Conservation (phyloP, 805 yeast species). For the Kregervanrija delftensis region DNA sequence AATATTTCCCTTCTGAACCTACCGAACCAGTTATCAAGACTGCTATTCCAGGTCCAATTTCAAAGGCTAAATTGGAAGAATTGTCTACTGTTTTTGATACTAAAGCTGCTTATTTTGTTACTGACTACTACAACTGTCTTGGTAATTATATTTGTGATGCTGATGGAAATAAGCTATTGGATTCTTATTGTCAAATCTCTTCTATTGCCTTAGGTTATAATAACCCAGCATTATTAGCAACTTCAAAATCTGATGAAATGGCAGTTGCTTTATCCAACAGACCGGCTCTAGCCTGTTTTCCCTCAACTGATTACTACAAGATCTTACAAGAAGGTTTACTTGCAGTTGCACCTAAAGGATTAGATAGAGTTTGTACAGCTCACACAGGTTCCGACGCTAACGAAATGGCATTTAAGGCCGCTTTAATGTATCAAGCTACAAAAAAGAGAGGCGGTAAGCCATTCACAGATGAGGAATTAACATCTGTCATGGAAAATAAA, state of each 20-base stretch:
- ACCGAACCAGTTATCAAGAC: slow-evolving; percentile 36
- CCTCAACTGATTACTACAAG: slow-evolving; percentile 45
- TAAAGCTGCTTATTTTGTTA: slow-evolving; percentile 56
- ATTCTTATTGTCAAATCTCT: slow-evolving; percentile 67
- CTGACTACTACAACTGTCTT: slow-evolving; percentile 54
- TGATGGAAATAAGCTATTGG: slow-evolving; percentile 56
- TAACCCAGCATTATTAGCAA: slow-evolving; percentile 53
- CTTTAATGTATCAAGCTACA: slow-evolving; percentile 52
- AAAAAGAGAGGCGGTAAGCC: slow-evolving; percentile 42
- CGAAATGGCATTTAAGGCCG: slow-evolving; percentile 67
- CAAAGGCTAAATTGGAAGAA: slow-evolving; percentile 30
- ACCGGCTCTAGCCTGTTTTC: slow-evolving; percentile 64
- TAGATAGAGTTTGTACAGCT: slow-evolving; percentile 55
- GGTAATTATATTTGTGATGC: slow-evolving; percentile 65
- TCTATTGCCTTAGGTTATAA: slow-evolving; percentile 68
- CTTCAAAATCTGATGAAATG: slow-evolving; percentile 57
- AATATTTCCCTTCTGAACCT: slow-evolving; percentile 43
- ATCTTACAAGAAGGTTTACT: slow-evolving; percentile 42
- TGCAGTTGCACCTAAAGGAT: slow-evolving; percentile 61
- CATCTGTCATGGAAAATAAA: slow-evolving; percentile 42
- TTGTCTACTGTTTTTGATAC: slow-evolving; percentile 49
- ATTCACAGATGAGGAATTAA: slow-evolving; percentile 40
- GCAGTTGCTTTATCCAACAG: slow-evolving; percentile 58
- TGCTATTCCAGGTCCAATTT: slow-evolving; percentile 43
- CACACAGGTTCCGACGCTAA: slow-evolving; percentile 65